phyloP scores from a whole-genome alignment of 352 stramenopile species.

The Pythium dissotocum region DNA sequence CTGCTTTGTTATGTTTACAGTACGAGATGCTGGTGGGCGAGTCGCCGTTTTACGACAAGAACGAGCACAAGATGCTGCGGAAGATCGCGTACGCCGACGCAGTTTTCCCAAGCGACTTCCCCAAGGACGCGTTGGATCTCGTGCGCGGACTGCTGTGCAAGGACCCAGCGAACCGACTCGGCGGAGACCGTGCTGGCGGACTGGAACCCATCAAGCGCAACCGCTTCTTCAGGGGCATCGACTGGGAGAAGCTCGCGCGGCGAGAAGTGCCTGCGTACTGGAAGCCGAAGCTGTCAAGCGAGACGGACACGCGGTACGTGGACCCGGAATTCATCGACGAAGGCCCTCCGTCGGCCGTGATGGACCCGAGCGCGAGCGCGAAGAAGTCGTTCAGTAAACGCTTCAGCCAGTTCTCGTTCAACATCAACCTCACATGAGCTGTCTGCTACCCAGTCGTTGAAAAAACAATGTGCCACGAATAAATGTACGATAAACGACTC shows the following conservation, averaged over 20 bases:
- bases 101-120: conserved; percentile 77
- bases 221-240: conserved; percentile 70
- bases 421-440: conserved; percentile 63
- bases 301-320: conserved; percentile 88
- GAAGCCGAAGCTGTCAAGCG: conserved; percentile 81
- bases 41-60: conserved; percentile 88
- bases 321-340: conserved; percentile 89
- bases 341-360: conserved; percentile 74
- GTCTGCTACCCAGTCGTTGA: too few species aligned
- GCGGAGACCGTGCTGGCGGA: conserved; percentile 62
- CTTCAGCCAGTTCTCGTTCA: conserved; percentile 91
- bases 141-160: conserved; percentile 75
- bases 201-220: conserved; percentile 74
- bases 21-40: conserved; percentile 89
- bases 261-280: conserved; percentile 79
- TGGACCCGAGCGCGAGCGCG: conserved; percentile 63
- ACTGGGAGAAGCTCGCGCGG: conserved; percentile 73
- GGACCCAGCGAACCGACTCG: conserved; percentile 66
- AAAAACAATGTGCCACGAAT: neutral
- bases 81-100: conserved; percentile 80
- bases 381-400: conserved; percentile 78
- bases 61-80: conserved; percentile 88
- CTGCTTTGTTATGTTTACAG: conserved; percentile 32
- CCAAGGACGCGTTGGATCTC: conserved; percentile 70
- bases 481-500: conserved; percentile 2